Percentiles rank a stretch among this genome's conserved stretches.
Evolutionary conservation across 495 filamentous ascomycete genomes (phyloP).

Genomic region (Penicillium fimorum): DNA sequence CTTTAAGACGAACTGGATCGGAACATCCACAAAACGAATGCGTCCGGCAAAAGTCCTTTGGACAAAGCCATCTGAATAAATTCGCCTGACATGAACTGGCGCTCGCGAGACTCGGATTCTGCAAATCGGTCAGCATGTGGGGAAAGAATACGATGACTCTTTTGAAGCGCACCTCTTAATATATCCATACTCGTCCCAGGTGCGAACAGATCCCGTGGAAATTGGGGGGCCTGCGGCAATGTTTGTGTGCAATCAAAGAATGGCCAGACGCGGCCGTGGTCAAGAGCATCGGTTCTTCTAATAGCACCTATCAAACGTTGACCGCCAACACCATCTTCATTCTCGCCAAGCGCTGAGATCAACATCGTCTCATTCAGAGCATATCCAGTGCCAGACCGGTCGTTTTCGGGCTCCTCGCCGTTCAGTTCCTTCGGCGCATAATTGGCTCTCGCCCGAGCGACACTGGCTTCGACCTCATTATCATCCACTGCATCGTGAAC

Average conservation of each 20-base stretch:
- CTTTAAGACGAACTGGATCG: slow-evolving; percentile 49
- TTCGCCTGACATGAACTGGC: slow-evolving; percentile 67
- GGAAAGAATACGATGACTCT: background rate
- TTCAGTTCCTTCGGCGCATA: slow-evolving; percentile 25
- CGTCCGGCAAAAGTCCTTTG: slow-evolving; percentile 60
- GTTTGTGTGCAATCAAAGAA: slow-evolving; percentile 56
- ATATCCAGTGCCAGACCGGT: slow-evolving; percentile 1
- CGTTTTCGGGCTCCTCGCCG: background rate
- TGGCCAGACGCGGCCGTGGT: slow-evolving; percentile 58
- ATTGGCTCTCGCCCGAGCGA: slow-evolving; percentile 51
- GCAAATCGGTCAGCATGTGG: slow-evolving; percentile 13
- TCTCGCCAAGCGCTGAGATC: slow-evolving; percentile 46
- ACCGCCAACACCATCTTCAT: slow-evolving; percentile 50
- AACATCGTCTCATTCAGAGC: slow-evolving; percentile 44
- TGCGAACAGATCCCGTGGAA: slow-evolving; percentile 32
- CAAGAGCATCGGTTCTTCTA: slow-evolving; percentile 69
- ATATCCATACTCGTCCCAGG: slow-evolving; percentile 27
- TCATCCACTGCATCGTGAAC: slow-evolving; percentile 59
- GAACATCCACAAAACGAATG: slow-evolving; percentile 72
- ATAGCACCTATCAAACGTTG: slow-evolving; percentile 67
- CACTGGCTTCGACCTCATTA: slow-evolving; percentile 54
- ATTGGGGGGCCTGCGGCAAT: slow-evolving; percentile 35
- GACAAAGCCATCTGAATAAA: slow-evolving; percentile 46
- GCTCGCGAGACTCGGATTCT: slow-evolving; percentile 53
- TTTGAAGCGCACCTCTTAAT: slow-evolving; percentile 36